Evolutionary conservation across 768 basidiomycete species (phyloP).

Genomic region (Amanita pallidorosea): DNA sequence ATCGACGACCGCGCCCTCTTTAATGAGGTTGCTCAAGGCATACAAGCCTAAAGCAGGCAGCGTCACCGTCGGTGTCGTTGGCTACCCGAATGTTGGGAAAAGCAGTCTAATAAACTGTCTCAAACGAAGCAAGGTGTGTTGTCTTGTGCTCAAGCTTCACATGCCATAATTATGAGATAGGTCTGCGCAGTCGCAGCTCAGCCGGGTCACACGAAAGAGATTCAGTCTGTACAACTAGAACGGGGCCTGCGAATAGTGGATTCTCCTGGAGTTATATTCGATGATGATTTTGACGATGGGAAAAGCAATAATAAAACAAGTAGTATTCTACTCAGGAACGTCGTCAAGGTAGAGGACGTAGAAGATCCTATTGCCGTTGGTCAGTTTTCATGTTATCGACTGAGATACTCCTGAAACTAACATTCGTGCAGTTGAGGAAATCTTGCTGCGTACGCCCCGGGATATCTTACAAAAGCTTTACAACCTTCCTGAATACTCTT

Average conservation of each 20-base stretch:
- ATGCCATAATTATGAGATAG: slow-evolving; percentile 19
- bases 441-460: slow-evolving; percentile 59
- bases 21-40: slow-evolving; percentile 76
- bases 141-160: neutral
- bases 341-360: slow-evolving; percentile 83
- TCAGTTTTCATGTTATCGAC: slow-evolving; percentile 16
- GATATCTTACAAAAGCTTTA: slow-evolving; percentile 79
- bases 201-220: slow-evolving; percentile 86
- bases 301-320: slow-evolving; percentile 40
- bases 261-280: slow-evolving; percentile 96
- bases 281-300: slow-evolving; percentile 44
- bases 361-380: slow-evolving; percentile 87
- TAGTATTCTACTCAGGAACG: slow-evolving; percentile 75
- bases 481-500: slow-evolving; percentile 63
- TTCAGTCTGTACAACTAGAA: slow-evolving; percentile 88
- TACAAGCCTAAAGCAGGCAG: slow-evolving; percentile 65
- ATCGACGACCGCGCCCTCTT: slow-evolving; percentile 60
- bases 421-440: slow-evolving; percentile 65
- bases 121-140: slow-evolving; percentile 64
- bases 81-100: slow-evolving; percentile 97
- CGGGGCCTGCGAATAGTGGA: slow-evolving; percentile 89
- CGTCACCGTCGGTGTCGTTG: slow-evolving; percentile 84
- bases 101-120: slow-evolving; percentile 90
- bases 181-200: slow-evolving; percentile 93
- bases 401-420: neutral